Conservation (phyloP, 352 stramenopile species). For the Pythium folliculosum region DNA sequence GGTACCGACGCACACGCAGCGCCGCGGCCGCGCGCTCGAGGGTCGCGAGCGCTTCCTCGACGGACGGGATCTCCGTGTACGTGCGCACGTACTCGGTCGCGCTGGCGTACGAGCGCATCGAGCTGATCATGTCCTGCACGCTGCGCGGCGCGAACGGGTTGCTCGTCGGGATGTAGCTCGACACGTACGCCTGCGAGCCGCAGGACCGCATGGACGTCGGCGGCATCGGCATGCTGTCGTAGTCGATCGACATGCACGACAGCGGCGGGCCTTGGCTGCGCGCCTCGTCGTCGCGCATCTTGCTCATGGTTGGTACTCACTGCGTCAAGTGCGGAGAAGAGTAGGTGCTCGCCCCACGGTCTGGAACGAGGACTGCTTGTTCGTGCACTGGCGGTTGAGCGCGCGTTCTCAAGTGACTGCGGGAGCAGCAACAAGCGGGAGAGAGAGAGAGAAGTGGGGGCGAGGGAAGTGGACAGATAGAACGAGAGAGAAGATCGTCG, state of each 20-base stretch:
- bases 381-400: no score
- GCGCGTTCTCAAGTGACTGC: constrained; percentile 4
- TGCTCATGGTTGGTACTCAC: constrained; percentile 8
- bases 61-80: constrained; percentile 71
- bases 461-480: neutral
- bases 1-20: constrained; percentile 64
- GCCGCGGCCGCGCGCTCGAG: constrained; percentile 70
- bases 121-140: constrained; percentile 76
- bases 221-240: constrained; percentile 58
- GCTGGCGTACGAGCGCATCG: constrained; percentile 77
- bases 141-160: constrained; percentile 56
- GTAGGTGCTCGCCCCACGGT: no score
- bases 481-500: neutral
- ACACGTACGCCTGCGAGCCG: constrained; percentile 75
- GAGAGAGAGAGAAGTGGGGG: neutral
- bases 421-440: neutral
- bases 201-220: constrained; percentile 71
- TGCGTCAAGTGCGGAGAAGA: neutral
- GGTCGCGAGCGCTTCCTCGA: constrained; percentile 77
- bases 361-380: neutral
- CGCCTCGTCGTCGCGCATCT: neutral
- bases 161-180: constrained; percentile 72
- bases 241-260: constrained; percentile 49
- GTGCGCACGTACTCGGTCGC: constrained; percentile 73
- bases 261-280: constrained; percentile 22